Base-by-base conservation (phyloP, 2,329 filamentous ascomycete genomes). In the Septoria petroselini region DNA sequence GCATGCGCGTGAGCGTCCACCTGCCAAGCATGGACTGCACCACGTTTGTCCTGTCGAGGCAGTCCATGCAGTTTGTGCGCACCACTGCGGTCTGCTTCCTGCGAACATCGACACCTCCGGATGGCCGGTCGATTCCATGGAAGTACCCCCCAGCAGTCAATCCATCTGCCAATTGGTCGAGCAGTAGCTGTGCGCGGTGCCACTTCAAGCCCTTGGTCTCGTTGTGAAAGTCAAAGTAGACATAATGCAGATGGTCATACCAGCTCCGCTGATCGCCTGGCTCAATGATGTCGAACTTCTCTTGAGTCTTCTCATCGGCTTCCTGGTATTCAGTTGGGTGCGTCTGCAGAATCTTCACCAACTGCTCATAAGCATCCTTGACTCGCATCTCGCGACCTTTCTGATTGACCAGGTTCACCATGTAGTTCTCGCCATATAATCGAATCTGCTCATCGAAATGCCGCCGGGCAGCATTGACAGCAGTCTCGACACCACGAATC, bases 31-130 rank as follows among this genome's bases (percentile, higher is more conserved):
- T 95, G 69, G 89, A 95, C 72, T 98, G 93, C 3, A 98, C 89
- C 5, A 98, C 91, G 63, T 98, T 98, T 45, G 93, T 98, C 45
- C 93, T 86, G 70, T 98, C 93, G 11, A 98, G 80, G 60, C 94
- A 98, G 71, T 98, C 93, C 93, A 98, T 98, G 73, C 93, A 98
- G 70, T 98, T 98, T 31, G 93, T 96, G 46, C 93, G 85, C 57
- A 98, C 91, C 12, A 97, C 91, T 54, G 88, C 90, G 1, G 83
- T 88, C 75, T 98, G 93, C 57, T 82, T 78, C 54, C 81, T 84
- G 57, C 90, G 84, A 27, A 89, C 81, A 62, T 97, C 91, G 9
- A 96, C 77, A 14, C 81, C 82, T 23, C 85, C 86, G 35, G 82
- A 86, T 1, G 90, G 88, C 74, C 86, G 86, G 68, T 96, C 89